These are phyloP conservation scores for Lentinula sp. DNA, from an alignment of 768 basidiomycete species.

Conservation along the genomic window DNA sequence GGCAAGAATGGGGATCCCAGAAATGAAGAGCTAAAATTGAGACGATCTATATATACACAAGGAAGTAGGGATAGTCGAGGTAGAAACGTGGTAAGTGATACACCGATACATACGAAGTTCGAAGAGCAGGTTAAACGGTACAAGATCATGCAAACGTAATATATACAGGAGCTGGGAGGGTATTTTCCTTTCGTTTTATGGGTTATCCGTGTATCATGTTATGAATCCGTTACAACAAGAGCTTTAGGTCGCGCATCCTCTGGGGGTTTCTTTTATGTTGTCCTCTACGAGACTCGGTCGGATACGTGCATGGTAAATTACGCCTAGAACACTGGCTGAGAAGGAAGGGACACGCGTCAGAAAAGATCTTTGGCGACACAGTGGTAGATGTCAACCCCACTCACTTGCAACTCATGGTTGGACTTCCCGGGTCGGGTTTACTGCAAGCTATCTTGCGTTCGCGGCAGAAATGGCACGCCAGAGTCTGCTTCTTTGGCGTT, in stretches of 20 bases:
- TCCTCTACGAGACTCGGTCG: conserved; percentile 2
- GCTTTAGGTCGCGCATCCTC: background rate
- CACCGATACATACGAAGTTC: background rate
- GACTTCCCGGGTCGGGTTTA: background rate
- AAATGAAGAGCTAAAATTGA: background rate
- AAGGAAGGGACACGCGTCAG: background rate
- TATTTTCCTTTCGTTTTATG: no score
- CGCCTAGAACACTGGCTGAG: background rate
- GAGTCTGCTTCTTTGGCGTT: background rate
- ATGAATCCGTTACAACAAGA: background rate
- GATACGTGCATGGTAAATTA: background rate
- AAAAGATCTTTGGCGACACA: background rate
- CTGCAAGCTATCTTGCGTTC: conserved; percentile 1
- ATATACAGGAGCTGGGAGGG: background rate
- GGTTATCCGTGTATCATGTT: no score
- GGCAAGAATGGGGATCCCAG: background rate
- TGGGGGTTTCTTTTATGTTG: conserved; percentile 1
- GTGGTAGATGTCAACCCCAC: background rate
- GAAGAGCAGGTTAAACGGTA: background rate
- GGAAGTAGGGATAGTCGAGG: background rate
- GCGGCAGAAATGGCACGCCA: conserved; percentile 1
- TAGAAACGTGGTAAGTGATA: background rate
- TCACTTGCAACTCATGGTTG: background rate
- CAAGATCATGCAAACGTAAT: background rate
- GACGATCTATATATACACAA: background rate